Base-by-base conservation (phyloP, 2,329 filamentous ascomycete genomes). In the Calonectria henricotiae region DNA sequence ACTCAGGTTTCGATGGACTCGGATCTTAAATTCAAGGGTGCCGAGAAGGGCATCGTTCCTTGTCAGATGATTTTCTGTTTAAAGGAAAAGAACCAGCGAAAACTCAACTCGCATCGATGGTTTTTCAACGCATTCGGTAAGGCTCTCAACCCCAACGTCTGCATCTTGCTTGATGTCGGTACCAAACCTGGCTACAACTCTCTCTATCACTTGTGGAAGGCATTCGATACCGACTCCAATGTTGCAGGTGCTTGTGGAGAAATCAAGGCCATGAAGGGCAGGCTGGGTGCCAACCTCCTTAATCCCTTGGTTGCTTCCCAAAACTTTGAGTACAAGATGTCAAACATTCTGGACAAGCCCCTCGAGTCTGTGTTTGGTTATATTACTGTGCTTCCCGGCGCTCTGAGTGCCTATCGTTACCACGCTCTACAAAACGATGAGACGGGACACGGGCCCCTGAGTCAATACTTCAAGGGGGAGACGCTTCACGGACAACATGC, bases 271-370 rank as follows among this genome's bases (percentile, higher is more conserved):
- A 97, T 97, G 84, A 97, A 98, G 82, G 96, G 96, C 8, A 94
- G 92, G 75, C 91, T 89, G 27, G 95, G 94, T 79, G 86, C 91
- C 5, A 94, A 96, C 72, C 87, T 99, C 17, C 86, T 99, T 54
- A 99, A 99, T 78, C 96, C 96, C 0, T 87, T 99, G 6, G 96
- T 99, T 17, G 96, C 96, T 0, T 97, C 95, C 54, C 96, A 99
- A 79, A 99, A 99, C 81, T 99, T 99, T 76, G 96, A 99, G 85
- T 99, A 99, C 87, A 99, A 99, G 83, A 98, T 99, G 94, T 98
- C 95, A 46, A 99, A 99, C 78, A 99, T 99, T 78, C 87, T 99
- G 30, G 96, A 99, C 81, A 99, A 99, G 82, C 96, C 96, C 0
- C 86, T 99, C 2, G 96, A 99, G 82, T 98, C 94, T 0, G 96